Conservation (phyloP, 2,329 filamentous ascomycete genomes). For the Emydomyces testavorans region DNA sequence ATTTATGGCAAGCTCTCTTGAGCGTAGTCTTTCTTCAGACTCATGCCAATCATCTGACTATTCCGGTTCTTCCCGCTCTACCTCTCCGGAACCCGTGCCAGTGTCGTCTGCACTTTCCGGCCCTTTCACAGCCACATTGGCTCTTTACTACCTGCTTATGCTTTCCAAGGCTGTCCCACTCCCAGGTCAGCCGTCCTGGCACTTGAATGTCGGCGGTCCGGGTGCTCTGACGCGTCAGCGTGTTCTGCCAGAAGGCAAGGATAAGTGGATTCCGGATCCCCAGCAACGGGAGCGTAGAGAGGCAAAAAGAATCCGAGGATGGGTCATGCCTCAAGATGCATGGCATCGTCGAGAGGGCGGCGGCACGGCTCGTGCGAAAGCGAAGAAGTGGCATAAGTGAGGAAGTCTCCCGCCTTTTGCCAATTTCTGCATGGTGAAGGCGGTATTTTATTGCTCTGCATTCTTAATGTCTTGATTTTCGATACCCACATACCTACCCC, state of each 20-base stretch:
- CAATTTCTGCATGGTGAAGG: not conserved
- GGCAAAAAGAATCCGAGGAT: conserved; percentile 49
- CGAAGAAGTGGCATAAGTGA: conserved; percentile 32
- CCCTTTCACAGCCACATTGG: conserved; percentile 47
- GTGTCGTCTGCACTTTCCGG: conserved; percentile 20
- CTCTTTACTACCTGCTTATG: conserved; percentile 55
- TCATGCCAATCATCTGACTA: conserved; percentile 26
- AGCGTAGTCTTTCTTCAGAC: conserved; percentile 17
- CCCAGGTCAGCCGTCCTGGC: conserved; percentile 45
- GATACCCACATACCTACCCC: not conserved
- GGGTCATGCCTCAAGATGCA: conserved; percentile 52
- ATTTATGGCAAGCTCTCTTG: conserved; percentile 6
- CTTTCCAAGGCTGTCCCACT: conserved; percentile 51
- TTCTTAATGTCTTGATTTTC: not conserved
- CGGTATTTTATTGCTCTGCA: not conserved
- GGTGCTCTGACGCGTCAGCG: conserved; percentile 47
- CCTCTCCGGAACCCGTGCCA: conserved; percentile 17
- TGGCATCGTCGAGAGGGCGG: conserved; percentile 47
- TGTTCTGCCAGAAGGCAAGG: conserved; percentile 42
- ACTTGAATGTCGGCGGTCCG: conserved; percentile 50
- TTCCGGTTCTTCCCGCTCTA: conserved; percentile 21
- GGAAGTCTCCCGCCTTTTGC: not conserved
- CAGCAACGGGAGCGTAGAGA: conserved; percentile 49
- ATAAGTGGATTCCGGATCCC: conserved; percentile 52
- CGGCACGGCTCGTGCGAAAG: conserved; percentile 20